Evolutionary conservation across 176 grass and related monocot genomes (phyloP).

Genomic region (Carex pumila): DNA sequence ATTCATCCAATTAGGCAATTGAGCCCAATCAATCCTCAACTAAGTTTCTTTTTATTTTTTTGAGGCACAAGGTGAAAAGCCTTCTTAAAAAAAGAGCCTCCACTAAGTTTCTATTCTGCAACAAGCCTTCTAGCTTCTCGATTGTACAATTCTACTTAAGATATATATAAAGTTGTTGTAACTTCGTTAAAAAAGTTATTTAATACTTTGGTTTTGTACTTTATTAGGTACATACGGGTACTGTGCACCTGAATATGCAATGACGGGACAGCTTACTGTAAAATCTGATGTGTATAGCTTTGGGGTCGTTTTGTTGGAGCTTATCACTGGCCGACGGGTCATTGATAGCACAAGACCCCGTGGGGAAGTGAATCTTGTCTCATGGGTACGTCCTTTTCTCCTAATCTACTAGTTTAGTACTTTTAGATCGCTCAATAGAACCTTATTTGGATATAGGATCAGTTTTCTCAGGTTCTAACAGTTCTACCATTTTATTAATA

Average conservation of each 20-base stretch:
- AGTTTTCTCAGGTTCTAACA: neutral
- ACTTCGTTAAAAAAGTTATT: neutral
- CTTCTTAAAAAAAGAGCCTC: neutral
- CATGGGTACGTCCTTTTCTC: conserved; percentile 54
- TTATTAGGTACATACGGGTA: conserved; percentile 58
- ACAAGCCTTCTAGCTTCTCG: neutral
- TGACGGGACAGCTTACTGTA: conserved; percentile 80
- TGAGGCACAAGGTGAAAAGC: neutral
- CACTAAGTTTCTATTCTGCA: neutral
- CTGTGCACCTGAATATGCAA: conserved; percentile 91
- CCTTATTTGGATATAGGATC: neutral
- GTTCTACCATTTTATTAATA: neutral
- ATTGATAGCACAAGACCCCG: conserved; percentile 51
- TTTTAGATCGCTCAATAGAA: neutral
- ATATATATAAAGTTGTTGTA: neutral
- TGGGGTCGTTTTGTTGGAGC: conserved; percentile 82
- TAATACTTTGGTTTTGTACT: neutral
- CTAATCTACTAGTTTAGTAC: neutral
- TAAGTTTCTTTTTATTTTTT: neutral
- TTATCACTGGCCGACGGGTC: conserved; percentile 76
- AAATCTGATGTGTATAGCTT: conserved; percentile 90
- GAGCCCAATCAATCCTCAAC: neutral
- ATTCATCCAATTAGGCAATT: neutral
- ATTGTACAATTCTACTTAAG: neutral
- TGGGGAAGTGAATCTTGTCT: conserved; percentile 73